phyloP scores from a whole-genome alignment of 116 monocot genomes.

The Posidonia oceanica region DNA sequence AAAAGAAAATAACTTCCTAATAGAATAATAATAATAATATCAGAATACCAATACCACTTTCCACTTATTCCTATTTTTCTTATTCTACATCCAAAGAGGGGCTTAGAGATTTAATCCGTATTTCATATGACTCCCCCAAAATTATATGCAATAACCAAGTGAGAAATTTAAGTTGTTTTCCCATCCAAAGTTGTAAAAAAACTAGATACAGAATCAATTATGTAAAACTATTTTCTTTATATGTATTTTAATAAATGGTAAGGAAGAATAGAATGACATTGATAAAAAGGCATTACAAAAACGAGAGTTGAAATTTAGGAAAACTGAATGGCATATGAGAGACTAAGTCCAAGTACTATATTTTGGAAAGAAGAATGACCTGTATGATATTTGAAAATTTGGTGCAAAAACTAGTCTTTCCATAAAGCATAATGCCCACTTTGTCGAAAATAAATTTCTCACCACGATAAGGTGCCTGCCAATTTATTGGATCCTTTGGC shows the following conservation, averaged over 20 bases:
- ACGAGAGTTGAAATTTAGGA: not conserved
- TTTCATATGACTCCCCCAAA: not conserved
- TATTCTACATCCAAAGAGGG: too few species aligned
- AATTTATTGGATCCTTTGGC: conserved; percentile 14
- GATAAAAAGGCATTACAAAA: not conserved
- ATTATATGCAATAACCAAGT: not conserved
- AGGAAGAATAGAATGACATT: not conserved
- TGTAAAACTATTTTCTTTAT: too few species aligned
- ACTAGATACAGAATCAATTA: too few species aligned
- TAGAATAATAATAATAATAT: too few species aligned
- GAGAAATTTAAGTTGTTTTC: not conserved
- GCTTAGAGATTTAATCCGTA: too few species aligned
- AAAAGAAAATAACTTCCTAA: too few species aligned
- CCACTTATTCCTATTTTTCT: too few species aligned
- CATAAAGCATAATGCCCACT: conserved; percentile 48
- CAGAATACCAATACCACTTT: too few species aligned
- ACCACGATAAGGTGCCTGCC: conserved; percentile 14
- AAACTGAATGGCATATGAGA: not conserved
- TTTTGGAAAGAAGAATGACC: conserved; percentile 18
- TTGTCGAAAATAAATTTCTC: conserved; percentile 37
- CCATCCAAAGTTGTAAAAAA: too few species aligned
- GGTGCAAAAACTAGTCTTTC: conserved; percentile 48
- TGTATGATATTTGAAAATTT: conserved; percentile 64
- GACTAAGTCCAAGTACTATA: not conserved
- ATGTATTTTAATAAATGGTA: too few species aligned